Conservation (phyloP, 2,329 filamentous ascomycete genomes). For the Trichoderma aggressivum region DNA sequence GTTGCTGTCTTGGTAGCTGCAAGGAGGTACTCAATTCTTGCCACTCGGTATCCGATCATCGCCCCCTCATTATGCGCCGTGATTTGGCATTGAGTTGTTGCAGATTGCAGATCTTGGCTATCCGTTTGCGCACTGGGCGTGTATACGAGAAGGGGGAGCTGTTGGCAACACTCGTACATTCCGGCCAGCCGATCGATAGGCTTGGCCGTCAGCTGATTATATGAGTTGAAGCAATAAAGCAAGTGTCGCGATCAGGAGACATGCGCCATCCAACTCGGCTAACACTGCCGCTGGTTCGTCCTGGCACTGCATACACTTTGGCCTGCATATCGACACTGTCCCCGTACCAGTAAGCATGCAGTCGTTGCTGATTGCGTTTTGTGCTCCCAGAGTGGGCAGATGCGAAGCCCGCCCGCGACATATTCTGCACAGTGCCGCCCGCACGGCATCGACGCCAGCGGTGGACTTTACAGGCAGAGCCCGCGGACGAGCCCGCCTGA, state of each 20-base stretch:
- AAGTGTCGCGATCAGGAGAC: slow-evolving; percentile 17
- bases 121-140: not conserved
- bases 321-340: not conserved
- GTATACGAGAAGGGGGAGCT: not conserved
- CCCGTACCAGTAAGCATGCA: not conserved
- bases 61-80: not conserved
- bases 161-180: not conserved
- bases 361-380: not conserved
- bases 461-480: not conserved
- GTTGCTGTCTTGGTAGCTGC: not conserved
- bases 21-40: not conserved
- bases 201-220: slow-evolving; percentile 13
- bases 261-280: slow-evolving; percentile 1
- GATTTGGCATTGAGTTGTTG: not conserved
- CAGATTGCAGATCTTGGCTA: slow-evolving; percentile 10
- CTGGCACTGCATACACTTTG: slow-evolving; percentile 8
- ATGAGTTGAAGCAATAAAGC: not conserved
- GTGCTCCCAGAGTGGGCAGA: slow-evolving; percentile 2
- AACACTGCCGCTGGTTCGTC: not conserved
- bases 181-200: slow-evolving; percentile 6
- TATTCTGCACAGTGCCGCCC: not conserved
- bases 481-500: slow-evolving; percentile 6
- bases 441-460: not conserved
- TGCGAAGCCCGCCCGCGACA: not conserved
- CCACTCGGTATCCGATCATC: not conserved